Conservation (phyloP, 169 alveolate genomes). For the Ophryocystis elektroscirrha region DNA sequence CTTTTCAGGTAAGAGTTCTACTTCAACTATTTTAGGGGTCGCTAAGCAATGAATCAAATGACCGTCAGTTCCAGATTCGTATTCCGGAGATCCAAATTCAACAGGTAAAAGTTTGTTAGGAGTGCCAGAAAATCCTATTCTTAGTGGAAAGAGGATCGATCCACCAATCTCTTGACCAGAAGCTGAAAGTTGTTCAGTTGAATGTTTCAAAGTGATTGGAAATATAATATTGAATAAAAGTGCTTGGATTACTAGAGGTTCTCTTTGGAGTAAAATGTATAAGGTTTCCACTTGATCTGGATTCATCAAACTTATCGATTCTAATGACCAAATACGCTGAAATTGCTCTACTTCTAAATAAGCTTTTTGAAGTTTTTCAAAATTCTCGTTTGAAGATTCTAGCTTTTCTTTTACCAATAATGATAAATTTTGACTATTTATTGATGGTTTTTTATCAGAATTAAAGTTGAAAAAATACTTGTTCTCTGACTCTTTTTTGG, state of each 20-base stretch:
- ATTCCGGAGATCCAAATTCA: constrained; percentile 53
- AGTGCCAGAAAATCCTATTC: constrained; percentile 73
- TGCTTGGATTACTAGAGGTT: constrained; percentile 43
- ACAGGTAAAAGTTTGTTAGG: constrained; percentile 66
- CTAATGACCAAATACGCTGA: constrained; percentile 33
- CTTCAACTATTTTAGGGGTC: constrained; percentile 30
- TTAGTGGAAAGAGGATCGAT: constrained; percentile 44
- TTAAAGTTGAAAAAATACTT: not conserved
- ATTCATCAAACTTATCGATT: constrained; percentile 45
- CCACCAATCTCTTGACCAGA: constrained; percentile 66
- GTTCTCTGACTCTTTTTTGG: not conserved
- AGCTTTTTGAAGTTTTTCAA: no score
- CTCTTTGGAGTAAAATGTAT: constrained; percentile 27
- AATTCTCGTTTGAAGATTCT: not conserved
- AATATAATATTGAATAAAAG: constrained; percentile 41
- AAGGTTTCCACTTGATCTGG: constrained; percentile 34
- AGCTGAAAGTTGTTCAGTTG: constrained; percentile 48
- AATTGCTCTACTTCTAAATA: constrained; percentile 5
- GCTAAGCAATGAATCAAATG: constrained; percentile 41
- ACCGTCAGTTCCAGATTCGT: constrained; percentile 60
- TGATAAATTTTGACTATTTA: not conserved
- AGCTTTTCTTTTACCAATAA: not conserved
- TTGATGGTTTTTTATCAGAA: not conserved
- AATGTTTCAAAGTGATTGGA: constrained; percentile 49
- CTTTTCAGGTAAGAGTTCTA: constrained; percentile 11